Base-by-base conservation (phyloP, 768 basidiomycete species). In the Termitomyces sp. region DNA sequence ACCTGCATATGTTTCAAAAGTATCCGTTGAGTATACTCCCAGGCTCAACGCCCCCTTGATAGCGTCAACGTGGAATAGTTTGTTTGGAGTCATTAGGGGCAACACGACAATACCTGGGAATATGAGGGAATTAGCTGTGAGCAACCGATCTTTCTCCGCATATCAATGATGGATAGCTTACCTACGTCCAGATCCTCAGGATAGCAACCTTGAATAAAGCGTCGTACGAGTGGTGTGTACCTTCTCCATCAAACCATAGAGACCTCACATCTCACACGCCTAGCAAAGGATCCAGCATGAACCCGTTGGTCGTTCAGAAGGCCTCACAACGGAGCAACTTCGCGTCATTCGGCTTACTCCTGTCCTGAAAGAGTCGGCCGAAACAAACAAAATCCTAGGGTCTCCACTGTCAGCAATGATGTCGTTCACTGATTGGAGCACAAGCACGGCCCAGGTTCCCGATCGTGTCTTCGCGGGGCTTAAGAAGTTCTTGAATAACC, bases 121-220 rank as follows among this genome's bases (percentile, higher is more conserved):
- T 20, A 76, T 79, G 75, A 68, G 77, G 16, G 77, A 78, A 57
- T 67, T 77, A 20, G 66, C 75, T 45, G 75, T 76, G 55, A 58
- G 73, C 62, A 28, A 16, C 33, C 24, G 4, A 44, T 13, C 32
- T 38, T 15, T n/a, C 45, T 24, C 15, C 7, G 18, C 13, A 16
- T 24, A 15, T 16, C 6, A 15, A 7, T 32, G n/a, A 16, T 24
- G 7, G 4, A 7, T 33, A 28, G 13, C 32, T 61, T 8, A 45
- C 32, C 42, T 48, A 7, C 40, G 6, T 20, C 7, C 45, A 73
- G 73, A 73, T 74, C 39, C 61, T 74, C 11, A 64, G 73, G 22
- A 70, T 68, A 24, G 73, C 73, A 13, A 66, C 68, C 0, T 53
- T 74, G 13, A 73, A 72, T 50, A 64, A 66, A 12, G 72, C 71